Conservation (phyloP, 106 monocot genomes). For the Dendrobium nobile region DNA sequence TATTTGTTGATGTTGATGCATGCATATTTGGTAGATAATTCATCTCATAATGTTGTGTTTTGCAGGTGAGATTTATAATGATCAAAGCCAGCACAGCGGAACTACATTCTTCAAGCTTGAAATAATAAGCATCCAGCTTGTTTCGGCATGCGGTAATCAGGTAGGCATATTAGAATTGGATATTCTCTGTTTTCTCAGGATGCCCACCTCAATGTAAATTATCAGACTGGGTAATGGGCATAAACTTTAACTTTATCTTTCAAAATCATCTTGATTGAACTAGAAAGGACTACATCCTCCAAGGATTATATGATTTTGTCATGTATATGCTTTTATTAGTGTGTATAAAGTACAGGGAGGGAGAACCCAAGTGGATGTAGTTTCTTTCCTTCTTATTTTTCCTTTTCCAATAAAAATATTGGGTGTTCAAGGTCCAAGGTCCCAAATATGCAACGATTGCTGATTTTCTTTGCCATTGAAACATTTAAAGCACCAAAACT, state of each 20-base stretch:
- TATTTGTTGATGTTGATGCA: background rate
- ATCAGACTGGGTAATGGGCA: background rate
- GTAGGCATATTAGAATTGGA: constrained; percentile 16
- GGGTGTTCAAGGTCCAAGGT: no score
- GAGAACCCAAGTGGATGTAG: no score
- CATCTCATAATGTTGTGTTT: constrained; percentile 14
- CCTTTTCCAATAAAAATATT: no score
- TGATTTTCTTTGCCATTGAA: no score
- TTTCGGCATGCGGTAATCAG: constrained; percentile 75
- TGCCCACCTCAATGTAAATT: background rate
- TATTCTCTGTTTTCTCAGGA: background rate
- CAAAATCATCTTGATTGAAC: background rate
- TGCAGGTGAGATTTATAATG: constrained; percentile 28
- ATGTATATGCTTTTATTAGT: background rate
- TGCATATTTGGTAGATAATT: background rate
- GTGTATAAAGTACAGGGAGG: background rate
- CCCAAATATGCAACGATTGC: no score
- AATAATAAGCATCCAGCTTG: constrained; percentile 64
- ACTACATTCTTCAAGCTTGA: constrained; percentile 76
- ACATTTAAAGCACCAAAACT: no score
- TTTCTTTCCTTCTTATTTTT: no score
- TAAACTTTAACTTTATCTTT: background rate
- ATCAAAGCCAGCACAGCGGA: constrained; percentile 30
- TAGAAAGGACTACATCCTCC: background rate
- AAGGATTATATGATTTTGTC: background rate